Evolutionary conservation across 768 basidiomycete genomes (phyloP).

Genomic region (Podaxis sp.): DNA sequence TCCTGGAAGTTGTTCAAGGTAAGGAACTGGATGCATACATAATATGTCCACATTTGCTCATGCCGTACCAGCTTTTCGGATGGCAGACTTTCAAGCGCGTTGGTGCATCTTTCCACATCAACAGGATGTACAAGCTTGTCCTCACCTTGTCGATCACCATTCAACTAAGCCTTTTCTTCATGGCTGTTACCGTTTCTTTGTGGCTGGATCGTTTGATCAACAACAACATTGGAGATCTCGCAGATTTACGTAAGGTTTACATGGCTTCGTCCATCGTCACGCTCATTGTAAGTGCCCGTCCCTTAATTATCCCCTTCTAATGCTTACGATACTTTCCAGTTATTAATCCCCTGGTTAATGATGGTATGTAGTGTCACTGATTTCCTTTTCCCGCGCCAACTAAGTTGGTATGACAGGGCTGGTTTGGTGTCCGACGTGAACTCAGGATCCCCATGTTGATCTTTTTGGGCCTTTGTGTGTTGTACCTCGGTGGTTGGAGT

Average conservation of each 20-base stretch:
- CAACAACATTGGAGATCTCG: constrained; percentile 57
- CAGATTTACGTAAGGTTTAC: constrained; percentile 45
- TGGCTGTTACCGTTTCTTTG: constrained; percentile 62
- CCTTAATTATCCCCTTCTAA: background rate
- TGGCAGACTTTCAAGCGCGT: constrained; percentile 91
- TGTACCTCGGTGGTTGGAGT: constrained; percentile 69
- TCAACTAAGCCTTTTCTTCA: constrained; percentile 79
- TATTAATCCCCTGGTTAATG: constrained; percentile 66
- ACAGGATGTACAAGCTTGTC: constrained; percentile 71
- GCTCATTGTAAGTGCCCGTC: constrained; percentile 48
- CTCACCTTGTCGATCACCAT: constrained; percentile 68
- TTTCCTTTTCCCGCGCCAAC: background rate
- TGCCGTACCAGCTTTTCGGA: constrained; percentile 54
- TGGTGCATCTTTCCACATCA: constrained; percentile 72
- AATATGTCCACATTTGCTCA: background rate
- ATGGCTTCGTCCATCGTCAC: constrained; percentile 54
- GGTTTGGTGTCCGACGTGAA: constrained; percentile 74
- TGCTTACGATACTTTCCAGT: constrained; percentile 7
- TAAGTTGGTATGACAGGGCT: constrained; percentile 45
- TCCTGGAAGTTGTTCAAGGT: constrained; percentile 80
- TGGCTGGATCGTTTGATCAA: constrained; percentile 80
- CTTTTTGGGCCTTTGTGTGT: constrained; percentile 59
- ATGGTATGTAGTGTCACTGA: constrained; percentile 34
- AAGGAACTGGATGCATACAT: background rate
- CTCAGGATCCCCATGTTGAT: constrained; percentile 52